These are phyloP conservation scores for Umbelopsis ramanniana DNA, from an alignment of 192 early-diverging fungal species.

Conservation along the genomic window DNA sequence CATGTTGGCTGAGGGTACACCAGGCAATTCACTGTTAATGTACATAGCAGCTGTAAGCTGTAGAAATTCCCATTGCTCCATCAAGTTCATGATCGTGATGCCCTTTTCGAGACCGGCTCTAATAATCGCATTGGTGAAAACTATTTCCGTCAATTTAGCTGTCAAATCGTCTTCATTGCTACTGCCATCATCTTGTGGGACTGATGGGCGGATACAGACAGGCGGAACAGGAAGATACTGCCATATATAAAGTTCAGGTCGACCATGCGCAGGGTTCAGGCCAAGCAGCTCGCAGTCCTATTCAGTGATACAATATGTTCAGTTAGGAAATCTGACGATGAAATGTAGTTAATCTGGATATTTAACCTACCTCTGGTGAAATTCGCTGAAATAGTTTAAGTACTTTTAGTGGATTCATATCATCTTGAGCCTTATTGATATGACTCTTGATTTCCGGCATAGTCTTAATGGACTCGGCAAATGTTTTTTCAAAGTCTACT, in stretches of 20 bases:
- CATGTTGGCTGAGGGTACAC: slow-evolving; percentile 66
- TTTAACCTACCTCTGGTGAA: slow-evolving; percentile 67
- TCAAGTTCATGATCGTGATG: slow-evolving; percentile 68
- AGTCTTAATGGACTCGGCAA: slow-evolving; percentile 70
- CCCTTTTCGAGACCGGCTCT: slow-evolving; percentile 65
- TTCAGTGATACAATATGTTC: too few species aligned
- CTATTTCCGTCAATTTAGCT: slow-evolving; percentile 92
- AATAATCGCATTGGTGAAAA: slow-evolving; percentile 85
- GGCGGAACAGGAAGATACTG: slow-evolving; percentile 95
- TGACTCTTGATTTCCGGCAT: slow-evolving; percentile 80
- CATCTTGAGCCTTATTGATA: slow-evolving; percentile 87
- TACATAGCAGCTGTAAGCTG: slow-evolving; percentile 95
- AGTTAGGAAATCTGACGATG: background rate
- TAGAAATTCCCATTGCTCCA: slow-evolving; percentile 97
- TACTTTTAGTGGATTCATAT: slow-evolving; percentile 91
- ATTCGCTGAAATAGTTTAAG: slow-evolving; percentile 86
- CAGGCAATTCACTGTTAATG: slow-evolving; percentile 94
- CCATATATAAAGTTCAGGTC: slow-evolving; percentile 96
- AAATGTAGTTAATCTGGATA: background rate
- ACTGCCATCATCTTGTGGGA: slow-evolving; percentile 87
- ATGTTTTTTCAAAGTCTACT: slow-evolving; percentile 67
- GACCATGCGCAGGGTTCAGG: slow-evolving; percentile 78
- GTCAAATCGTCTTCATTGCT: slow-evolving; percentile 98
- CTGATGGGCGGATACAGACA: slow-evolving; percentile 92
- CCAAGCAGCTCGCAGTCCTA: slow-evolving; percentile 95